Percentiles rank a stretch among this genome's conserved stretches.
Conservation (phyloP, 1,284 basidiomycete genomes). For the Violaceomyces palustris region DNA sequence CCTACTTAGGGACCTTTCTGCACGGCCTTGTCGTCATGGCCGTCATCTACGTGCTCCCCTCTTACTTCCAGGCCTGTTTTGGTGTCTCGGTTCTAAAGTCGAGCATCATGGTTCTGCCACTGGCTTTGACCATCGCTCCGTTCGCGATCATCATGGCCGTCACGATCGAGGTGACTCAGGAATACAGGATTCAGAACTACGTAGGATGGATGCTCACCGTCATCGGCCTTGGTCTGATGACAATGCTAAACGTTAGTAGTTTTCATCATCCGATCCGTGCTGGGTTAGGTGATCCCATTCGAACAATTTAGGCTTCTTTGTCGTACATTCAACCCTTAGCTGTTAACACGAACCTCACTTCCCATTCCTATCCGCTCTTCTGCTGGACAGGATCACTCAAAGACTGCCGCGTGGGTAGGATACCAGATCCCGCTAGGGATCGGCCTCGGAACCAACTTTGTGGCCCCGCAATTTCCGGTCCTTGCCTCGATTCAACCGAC, state of each 20-base stretch:
- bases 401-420: constrained; percentile 6
- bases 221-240: constrained; percentile 10
- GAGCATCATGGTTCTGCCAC: constrained; percentile 20
- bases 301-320: too few relatives aligned
- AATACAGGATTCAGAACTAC: constrained; percentile 23
- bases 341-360: too few relatives aligned
- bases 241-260: constrained; percentile 9
- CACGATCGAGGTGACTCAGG: constrained; percentile 11
- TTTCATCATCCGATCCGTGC: too few relatives aligned
- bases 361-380: too few relatives aligned
- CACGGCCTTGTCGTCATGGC: constrained; percentile 24
- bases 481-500: constrained; percentile 11
- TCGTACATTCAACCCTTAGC: too few relatives aligned
- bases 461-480: constrained; percentile 23
- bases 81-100: constrained; percentile 14
- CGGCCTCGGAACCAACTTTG: constrained; percentile 21
- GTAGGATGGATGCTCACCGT: constrained; percentile 23
- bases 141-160: constrained; percentile 16
- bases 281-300: too few relatives aligned
- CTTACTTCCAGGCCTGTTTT: constrained; percentile 23
- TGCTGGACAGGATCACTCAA: too few relatives aligned
- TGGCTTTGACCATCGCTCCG: constrained; percentile 18
- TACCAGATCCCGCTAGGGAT: constrained; percentile 20
- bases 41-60: constrained; percentile 25
- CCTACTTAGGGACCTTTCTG: constrained; percentile 10